Base-by-base conservation (phyloP, 768 basidiomycete genomes). In the Omphalotus guepiniiformis region DNA sequence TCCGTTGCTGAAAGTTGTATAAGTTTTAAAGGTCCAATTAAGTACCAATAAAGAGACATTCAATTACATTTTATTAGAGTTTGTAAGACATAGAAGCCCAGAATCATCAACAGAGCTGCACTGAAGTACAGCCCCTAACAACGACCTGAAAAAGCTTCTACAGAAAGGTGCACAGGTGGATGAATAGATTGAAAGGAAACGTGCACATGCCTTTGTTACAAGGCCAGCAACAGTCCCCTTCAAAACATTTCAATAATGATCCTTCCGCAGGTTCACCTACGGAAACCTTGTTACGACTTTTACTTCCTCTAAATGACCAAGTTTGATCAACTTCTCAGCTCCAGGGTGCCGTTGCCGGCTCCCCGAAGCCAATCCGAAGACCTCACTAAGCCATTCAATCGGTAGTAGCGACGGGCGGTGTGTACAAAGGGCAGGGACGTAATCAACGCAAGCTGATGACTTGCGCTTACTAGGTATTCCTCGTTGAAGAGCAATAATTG, bases 401-500 rank as follows among this genome's bases (percentile, higher is more conserved):
- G 79, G 85, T 86, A 85, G 83, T 87, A 85, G 85, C 79, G 82
- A 85, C 82, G 78, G 83, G 85, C 81, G 80, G 84, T 85, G 83
- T 85, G 82, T 85, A 85, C 81, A 85, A 84, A 84, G 83, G 83
- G 84, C 83, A 85, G 84, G 83, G 83, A 85, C 83, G 78, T 85
- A 85, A 84, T 86, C 83, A 82, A 85, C 79, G 81, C 78, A 74
- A 84, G 84, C 82, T 86, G 82, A 84, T 85, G 82, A 87, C 82
- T 83, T 78, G 76, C 79, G 79, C 77, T 83, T 86, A 85, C 84
- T 84, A 84, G 82, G 82, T 76, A 86, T 85, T 85, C 84, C 83
- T 85, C 79, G 81, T 85, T 87, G 82, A 87, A 85, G 85, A 85
- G 82, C 83, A 80, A 86, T 85, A 87, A 84, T 85, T 85, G 80